These are phyloP conservation scores for Populus tremula DNA, from an alignment of 345 rosid genomes.

Conservation along the genomic window DNA sequence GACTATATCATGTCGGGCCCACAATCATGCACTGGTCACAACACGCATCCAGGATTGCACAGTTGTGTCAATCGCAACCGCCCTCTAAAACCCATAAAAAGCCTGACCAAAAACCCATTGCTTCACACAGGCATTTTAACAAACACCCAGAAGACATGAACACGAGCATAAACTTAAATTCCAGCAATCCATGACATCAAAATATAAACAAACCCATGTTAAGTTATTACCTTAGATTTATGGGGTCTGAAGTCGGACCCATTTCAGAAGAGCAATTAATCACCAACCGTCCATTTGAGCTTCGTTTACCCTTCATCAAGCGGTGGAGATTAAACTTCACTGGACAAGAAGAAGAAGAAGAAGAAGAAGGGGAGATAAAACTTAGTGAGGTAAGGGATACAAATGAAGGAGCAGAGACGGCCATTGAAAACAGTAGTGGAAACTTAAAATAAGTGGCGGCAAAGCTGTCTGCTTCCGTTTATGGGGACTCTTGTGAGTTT, in stretches of 20 bases:
- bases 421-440: slow-evolving; percentile 33
- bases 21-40: not conserved
- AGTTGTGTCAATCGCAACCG: not conserved
- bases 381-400: slow-evolving; percentile 25
- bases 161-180: not conserved
- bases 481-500: not conserved
- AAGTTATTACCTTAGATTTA: slow-evolving; percentile 42
- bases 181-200: not conserved
- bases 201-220: not conserved
- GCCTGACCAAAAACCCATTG: not conserved
- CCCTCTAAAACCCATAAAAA: not conserved
- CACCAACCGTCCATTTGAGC: slow-evolving; percentile 31
- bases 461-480: not conserved
- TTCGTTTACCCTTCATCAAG: slow-evolving; percentile 20
- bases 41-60: not conserved
- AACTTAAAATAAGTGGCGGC: not conserved
- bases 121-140: slow-evolving; percentile 41
- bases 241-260: slow-evolving; percentile 46
- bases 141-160: slow-evolving; percentile 25
- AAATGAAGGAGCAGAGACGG: slow-evolving; percentile 36
- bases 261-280: slow-evolving; percentile 46
- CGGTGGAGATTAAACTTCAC: slow-evolving; percentile 23
- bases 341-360: slow-evolving; percentile 17
- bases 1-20: too few species aligned
- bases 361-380: slow-evolving; percentile 32